These are phyloP conservation scores for Chlorella sorokiniana DNA, from an alignment of 139 green algal species.

Conservation along the genomic window DNA sequence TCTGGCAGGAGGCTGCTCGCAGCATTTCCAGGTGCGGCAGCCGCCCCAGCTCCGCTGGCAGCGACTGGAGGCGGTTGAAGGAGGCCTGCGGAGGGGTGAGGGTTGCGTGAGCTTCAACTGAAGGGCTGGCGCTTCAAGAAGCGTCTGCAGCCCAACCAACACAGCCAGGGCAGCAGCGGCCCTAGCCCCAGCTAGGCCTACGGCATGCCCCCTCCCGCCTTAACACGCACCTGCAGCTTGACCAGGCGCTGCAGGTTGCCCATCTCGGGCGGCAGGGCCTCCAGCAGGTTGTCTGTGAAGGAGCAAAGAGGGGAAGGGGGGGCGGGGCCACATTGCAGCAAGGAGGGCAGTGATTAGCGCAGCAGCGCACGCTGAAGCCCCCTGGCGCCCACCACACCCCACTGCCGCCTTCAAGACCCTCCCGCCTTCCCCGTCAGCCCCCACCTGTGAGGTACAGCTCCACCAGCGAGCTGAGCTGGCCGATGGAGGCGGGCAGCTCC, in stretches of 20 bases:
- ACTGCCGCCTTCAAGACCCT: neutral
- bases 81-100: slow-evolving; percentile 60
- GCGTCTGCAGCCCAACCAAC: neutral
- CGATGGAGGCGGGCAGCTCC: slow-evolving; percentile 55
- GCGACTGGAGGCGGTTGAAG: slow-evolving; percentile 71
- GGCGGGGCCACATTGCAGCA: neutral
- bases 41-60: slow-evolving; percentile 62
- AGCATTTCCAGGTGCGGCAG: slow-evolving; percentile 77
- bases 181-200: neutral
- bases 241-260: slow-evolving; percentile 38
- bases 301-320: slow-evolving; percentile 73
- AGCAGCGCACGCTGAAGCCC: too few relatives aligned
- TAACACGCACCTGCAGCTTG: slow-evolving; percentile 44
- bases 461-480: slow-evolving; percentile 51
- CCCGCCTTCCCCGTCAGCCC: neutral
- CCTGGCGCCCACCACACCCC: too few relatives aligned
- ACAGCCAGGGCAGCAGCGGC: neutral
- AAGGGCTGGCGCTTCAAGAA: too few relatives aligned
- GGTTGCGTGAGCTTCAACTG: neutral
- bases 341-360: neutral
- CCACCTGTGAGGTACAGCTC: slow-evolving; percentile 52
- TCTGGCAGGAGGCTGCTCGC: slow-evolving; percentile 66
- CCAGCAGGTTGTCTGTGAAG: slow-evolving; percentile 69
- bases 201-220: neutral
- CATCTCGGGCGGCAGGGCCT: slow-evolving; percentile 61